Base-by-base conservation (phyloP, 805 yeast genomes). In the Saturnispora saitoi region DNA sequence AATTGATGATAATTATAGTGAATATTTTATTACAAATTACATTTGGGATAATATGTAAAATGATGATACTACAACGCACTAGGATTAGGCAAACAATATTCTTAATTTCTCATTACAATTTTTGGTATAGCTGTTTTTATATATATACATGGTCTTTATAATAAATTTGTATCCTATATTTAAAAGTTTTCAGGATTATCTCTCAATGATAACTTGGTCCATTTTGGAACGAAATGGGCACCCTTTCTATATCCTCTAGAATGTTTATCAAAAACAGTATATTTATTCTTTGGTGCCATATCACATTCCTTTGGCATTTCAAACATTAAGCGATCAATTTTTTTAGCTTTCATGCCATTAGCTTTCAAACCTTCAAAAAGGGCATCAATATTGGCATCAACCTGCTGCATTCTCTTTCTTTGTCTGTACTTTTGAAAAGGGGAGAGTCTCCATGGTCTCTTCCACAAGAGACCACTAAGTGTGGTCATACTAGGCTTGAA, bases 131-230 rank as follows among this genome's bases (percentile, higher is more conserved):
- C 28, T 24, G 8, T 24, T 6, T 24, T 24, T 17, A 9, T 17
- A 34, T 34, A 31, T 31, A 34, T 34, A 34, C 38, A 34, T 14
- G 32, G n/a, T 32, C n/a, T 32, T 32, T n/a, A 14, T 32, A 15
- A 15, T 32, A n/a, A 10, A 9, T 9, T 15, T 24, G 6, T 26
- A 26, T 26, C 14, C 8, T 17, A 15, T 11, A 7, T n/a, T 62
- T 70, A 86, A 64, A 76, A 83, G 61, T 81, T 75, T 51, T 74
- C 74, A 41, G 96, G 96, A 60, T 86, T 84, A 50, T 76, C 80
- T 70, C 96, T 81, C 65, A 82, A 75, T 8, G 95, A 78, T 53
- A 79, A 64, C 70, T 83, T 88, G 48, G 97, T 89, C 95, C 96
- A 89, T 63, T 89, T 86, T 19, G 96, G 96, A 39, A 83, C 85